A percentile compares a stretch with the other conserved stretches of the same genome.
These are phyloP conservation scores for Colletotrichum lupini DNA, from an alignment of 2,329 filamentous ascomycete species.

Conservation along the genomic window DNA sequence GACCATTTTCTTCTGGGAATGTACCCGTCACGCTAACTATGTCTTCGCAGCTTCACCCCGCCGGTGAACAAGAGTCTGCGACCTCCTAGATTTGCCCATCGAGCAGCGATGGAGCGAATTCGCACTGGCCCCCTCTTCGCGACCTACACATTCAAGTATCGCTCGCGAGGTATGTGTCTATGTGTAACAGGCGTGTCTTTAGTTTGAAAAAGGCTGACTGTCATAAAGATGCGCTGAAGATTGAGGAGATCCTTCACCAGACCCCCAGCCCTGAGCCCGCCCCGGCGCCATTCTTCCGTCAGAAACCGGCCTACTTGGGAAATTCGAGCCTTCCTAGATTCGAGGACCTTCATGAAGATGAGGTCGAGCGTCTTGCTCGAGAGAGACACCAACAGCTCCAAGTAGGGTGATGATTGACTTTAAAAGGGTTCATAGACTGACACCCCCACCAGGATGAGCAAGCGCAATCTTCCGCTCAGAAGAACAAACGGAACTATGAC, in stretches of 20 bases:
- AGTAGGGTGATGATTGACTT: constrained; percentile 23
- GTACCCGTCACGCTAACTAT: not conserved
- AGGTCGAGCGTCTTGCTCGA: constrained; percentile 43
- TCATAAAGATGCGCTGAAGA: constrained; percentile 43
- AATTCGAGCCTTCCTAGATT: constrained; percentile 8
- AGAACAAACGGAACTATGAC: constrained; percentile 45
- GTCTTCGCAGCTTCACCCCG: constrained; percentile 2
- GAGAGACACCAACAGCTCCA: constrained; percentile 43
- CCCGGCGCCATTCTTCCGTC: constrained; percentile 35
- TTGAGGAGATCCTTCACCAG: constrained; percentile 44
- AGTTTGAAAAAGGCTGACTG: not conserved
- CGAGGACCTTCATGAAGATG: constrained; percentile 38
- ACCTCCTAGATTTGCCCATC: not conserved
- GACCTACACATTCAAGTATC: constrained; percentile 45
- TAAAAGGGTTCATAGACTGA: constrained; percentile 2
- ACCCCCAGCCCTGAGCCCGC: constrained; percentile 37
- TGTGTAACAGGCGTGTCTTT: not conserved
- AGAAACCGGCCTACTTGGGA: not conserved
- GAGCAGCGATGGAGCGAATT: not conserved
- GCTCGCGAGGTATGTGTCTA: constrained; percentile 41
- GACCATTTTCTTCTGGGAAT: not conserved
- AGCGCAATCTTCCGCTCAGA: constrained; percentile 33
- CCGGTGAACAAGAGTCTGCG: not conserved
- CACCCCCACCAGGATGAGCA: constrained; percentile 9
- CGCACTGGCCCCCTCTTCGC: constrained; percentile 40